Conservation (phyloP, 2,329 filamentous ascomycete genomes). For the Trematosphaeria pertusa region DNA sequence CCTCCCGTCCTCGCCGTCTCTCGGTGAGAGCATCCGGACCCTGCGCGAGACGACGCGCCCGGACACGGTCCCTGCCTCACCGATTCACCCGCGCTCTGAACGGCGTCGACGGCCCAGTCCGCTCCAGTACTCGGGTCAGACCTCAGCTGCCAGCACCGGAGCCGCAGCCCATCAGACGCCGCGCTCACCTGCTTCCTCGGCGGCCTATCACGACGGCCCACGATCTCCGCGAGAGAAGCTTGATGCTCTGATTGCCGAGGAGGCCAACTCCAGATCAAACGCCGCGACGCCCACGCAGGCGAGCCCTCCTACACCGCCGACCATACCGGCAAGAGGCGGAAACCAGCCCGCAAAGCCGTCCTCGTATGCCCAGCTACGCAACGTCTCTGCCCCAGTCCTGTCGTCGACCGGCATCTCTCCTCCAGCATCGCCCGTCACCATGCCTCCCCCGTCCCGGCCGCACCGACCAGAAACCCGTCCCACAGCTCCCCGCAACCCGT, state of each 20-base stretch:
- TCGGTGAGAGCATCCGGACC: constrained; percentile 38
- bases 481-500: constrained; percentile 73
- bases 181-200: constrained; percentile 14
- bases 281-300: constrained; percentile 21
- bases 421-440: constrained; percentile 44
- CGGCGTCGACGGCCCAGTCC: constrained; percentile 38
- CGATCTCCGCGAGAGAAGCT: constrained; percentile 49
- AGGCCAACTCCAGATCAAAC: constrained; percentile 26
- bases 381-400: constrained; percentile 43
- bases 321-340: constrained; percentile 19
- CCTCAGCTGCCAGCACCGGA: constrained; percentile 20
- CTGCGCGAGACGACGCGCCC: constrained; percentile 40
- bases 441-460: constrained; percentile 46
- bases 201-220: constrained; percentile 39
- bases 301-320: constrained; percentile 17
- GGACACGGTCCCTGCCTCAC: constrained; percentile 22
- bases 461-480: constrained; percentile 41
- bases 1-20: constrained; percentile 27
- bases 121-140: constrained; percentile 23
- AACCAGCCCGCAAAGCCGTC: constrained; percentile 26
- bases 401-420: constrained; percentile 40
- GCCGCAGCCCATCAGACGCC: constrained; percentile 18
- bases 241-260: constrained; percentile 46
- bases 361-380: constrained; percentile 44
- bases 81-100: constrained; percentile 26